Evolutionary conservation across 306 rosid species (phyloP), one percentile per base, ranked within the genome.

Genomic region (Oxytropis ochrocephala): DNA sequence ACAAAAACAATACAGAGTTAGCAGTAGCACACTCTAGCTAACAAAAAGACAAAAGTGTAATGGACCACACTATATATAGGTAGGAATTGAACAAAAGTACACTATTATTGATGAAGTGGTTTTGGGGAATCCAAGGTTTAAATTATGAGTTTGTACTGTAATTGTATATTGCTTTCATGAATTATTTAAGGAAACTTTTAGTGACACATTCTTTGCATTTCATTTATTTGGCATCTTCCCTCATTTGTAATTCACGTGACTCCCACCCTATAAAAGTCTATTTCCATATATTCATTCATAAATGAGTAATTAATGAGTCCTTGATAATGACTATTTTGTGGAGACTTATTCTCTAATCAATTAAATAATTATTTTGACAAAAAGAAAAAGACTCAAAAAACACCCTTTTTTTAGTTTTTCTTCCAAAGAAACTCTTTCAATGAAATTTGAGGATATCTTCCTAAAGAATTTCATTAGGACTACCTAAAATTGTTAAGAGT

Each of bases 1-100:
- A 18, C 14, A 61, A 27, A 5, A 55, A 36, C 10, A 38, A 38
- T 38, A 46, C 3, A 49, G 12, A 43, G 78, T 62, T 57, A 65
- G 50, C 62, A 54, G 42, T 17, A 47, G 67, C 56, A 70, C 54
- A 69, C 16, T 16, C n/a, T 11, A 16, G 44, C 30, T 58, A 59
- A 54, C 48, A 46, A 11, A 55, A 50, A 41, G 70, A 78, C 65
- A 72, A 42, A 18, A 18, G 27, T 59, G 60, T 49, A 24, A 43
- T 72, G 82, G 78, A 66, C 78, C 78, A 49, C 74, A 42, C 53
- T 54, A 63, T 64, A 49, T 58, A 32, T 38, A 69, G 55, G 64
- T 38, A 69, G 55, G 70, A 47, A 60, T 30, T 65, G 58, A 32
- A 72, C 74, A 57, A 72, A 18, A 65, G 46, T 70, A 55, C 4